phyloP scores from a whole-genome alignment of 257 asterid genomes.

The Capsicum pubescens region DNA sequence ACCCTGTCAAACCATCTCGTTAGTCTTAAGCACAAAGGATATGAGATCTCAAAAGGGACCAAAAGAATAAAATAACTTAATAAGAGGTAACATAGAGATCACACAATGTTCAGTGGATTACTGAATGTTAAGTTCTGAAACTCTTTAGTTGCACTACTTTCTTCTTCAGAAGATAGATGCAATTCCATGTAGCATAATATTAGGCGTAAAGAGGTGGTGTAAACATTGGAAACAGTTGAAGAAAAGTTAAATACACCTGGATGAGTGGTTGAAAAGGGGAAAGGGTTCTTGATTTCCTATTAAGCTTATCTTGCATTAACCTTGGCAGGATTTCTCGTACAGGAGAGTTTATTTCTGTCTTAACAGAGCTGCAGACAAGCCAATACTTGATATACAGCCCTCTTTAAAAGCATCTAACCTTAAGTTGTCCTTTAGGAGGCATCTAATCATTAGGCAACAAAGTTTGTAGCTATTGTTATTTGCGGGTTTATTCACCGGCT shows the following conservation, averaged over 20 bases:
- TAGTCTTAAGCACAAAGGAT: neutral
- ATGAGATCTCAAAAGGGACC: conserved; percentile 16
- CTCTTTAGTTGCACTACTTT: neutral
- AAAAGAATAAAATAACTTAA: neutral
- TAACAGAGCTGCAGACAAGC: neutral
- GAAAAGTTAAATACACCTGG: neutral
- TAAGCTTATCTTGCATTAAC: neutral
- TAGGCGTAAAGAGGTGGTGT: neutral
- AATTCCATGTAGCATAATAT: too few species aligned
- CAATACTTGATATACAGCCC: neutral
- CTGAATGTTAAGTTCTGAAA: neutral
- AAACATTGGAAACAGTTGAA: conserved; percentile 11
- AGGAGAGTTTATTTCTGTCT: neutral
- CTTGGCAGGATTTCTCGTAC: neutral
- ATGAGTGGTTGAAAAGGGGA: neutral
- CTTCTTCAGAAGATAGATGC: neutral
- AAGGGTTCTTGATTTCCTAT: neutral
- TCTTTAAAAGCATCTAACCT: conserved; percentile 9
- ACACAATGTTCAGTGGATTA: neutral
- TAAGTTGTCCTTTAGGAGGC: neutral
- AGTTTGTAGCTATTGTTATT: neutral
- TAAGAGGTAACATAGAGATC: conserved; percentile 16
- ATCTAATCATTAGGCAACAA: neutral
- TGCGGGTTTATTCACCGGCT: conserved; percentile 10
- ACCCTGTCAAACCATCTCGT: neutral